Conservation (phyloP, 2,329 filamentous ascomycete genomes). For the Colletotrichum sansevieriae region DNA sequence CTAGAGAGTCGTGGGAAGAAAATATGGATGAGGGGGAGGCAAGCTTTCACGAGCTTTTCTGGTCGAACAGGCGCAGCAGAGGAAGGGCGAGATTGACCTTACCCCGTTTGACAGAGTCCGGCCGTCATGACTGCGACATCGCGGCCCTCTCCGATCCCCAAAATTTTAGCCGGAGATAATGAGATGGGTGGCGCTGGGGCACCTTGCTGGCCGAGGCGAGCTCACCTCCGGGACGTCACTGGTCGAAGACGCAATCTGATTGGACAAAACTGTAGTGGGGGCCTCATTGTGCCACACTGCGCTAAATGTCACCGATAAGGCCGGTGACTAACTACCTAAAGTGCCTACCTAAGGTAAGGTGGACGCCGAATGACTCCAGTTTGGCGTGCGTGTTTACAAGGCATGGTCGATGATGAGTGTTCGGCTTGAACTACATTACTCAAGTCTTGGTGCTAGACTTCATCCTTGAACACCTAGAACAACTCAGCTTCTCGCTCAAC, state of each 20-base stretch:
- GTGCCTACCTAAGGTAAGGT: too few relatives aligned
- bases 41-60: slow-evolving; percentile 35
- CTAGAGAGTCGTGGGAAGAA: not conserved
- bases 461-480: not conserved
- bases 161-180: slow-evolving; percentile 42
- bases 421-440: slow-evolving; percentile 25
- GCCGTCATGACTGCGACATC: slow-evolving; percentile 40
- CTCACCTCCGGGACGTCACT: slow-evolving; percentile 6
- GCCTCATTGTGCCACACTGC: slow-evolving; percentile 20
- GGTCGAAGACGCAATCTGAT: slow-evolving; percentile 6
- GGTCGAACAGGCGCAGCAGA: slow-evolving; percentile 13
- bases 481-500: not conserved
- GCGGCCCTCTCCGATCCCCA: slow-evolving; percentile 25
- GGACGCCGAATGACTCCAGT: slow-evolving; percentile 38
- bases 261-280: slow-evolving; percentile 19
- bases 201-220: slow-evolving; percentile 34
- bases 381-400: slow-evolving; percentile 38
- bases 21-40: slow-evolving; percentile 24
- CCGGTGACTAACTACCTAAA: slow-evolving; percentile 12
- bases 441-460: slow-evolving; percentile 13
- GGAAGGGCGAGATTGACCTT: slow-evolving; percentile 32
- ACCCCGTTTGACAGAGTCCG: slow-evolving; percentile 35
- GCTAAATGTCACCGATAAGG: slow-evolving; percentile 38
- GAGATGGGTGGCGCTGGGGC: slow-evolving; percentile 39
- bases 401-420: slow-evolving; percentile 38